phyloP scores from a whole-genome alignment of 306 rosid genomes.

The Lathyrus oleraceus region DNA sequence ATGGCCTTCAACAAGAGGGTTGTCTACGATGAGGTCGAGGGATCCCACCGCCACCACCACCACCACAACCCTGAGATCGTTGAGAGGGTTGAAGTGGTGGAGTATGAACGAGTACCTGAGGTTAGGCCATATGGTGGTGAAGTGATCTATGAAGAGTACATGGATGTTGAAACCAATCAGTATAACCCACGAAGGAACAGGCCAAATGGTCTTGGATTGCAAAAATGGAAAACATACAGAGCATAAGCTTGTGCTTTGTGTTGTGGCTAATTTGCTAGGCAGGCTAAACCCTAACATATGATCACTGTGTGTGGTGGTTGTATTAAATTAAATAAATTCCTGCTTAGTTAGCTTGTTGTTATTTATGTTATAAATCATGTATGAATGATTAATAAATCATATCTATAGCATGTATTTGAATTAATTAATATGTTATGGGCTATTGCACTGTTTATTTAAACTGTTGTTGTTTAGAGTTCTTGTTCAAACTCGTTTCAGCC shows the following conservation, averaged over 20 bases:
- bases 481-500: not conserved
- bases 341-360: not conserved
- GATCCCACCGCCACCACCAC: not conserved
- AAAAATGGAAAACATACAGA: constrained; percentile 44
- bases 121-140: constrained; percentile 10
- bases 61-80: constrained; percentile 23
- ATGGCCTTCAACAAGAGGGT: constrained; percentile 34
- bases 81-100: constrained; percentile 47
- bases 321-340: constrained; percentile 40
- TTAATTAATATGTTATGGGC: not conserved
- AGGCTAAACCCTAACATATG: constrained; percentile 4
- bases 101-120: constrained; percentile 34
- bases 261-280: constrained; percentile 34
- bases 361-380: not conserved
- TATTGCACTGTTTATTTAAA: not conserved
- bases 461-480: not conserved
- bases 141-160: constrained; percentile 33
- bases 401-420: not conserved
- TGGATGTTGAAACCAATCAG: constrained; percentile 32
- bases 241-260: not conserved
- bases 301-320: constrained; percentile 6
- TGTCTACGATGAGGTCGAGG: not conserved
- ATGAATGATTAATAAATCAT: not conserved
- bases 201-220: constrained; percentile 35
- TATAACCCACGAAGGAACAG: constrained; percentile 31